phyloP scores from a whole-genome alignment of 306 rosid genomes.

The Prunus padus region DNA sequence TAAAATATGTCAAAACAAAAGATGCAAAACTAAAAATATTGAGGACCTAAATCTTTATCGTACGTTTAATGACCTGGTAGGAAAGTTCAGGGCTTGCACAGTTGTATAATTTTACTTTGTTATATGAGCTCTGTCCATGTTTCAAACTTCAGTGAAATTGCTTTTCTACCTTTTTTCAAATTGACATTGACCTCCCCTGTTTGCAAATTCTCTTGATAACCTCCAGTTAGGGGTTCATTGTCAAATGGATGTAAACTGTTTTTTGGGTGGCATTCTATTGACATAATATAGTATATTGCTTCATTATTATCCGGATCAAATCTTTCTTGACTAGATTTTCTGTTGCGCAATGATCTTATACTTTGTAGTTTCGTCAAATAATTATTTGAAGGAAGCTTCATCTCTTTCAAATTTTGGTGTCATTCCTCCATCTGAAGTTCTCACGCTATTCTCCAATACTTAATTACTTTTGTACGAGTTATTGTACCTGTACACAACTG shows the following conservation, averaged over 20 bases:
- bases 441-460: neutral
- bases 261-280: neutral
- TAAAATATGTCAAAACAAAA: neutral
- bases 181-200: too few species aligned
- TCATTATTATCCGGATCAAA: neutral
- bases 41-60: neutral
- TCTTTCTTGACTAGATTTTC: neutral
- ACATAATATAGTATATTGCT: neutral
- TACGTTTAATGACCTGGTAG: neutral
- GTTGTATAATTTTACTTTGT: too few species aligned
- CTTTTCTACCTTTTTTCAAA: too few species aligned
- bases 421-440: neutral
- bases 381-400: neutral
- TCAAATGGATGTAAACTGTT: neutral
- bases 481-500: slow-evolving; percentile 29
- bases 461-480: slow-evolving; percentile 14
- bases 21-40: neutral
- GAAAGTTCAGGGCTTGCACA: too few species aligned
- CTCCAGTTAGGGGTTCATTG: too few species aligned
- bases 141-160: too few species aligned
- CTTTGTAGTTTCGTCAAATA: neutral
- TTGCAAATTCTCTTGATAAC: too few species aligned
- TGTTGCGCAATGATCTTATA: neutral
- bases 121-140: too few species aligned
- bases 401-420: neutral